Conservation (phyloP, 352 stramenopile species). For the Thalassiosira mediterranea region DNA sequence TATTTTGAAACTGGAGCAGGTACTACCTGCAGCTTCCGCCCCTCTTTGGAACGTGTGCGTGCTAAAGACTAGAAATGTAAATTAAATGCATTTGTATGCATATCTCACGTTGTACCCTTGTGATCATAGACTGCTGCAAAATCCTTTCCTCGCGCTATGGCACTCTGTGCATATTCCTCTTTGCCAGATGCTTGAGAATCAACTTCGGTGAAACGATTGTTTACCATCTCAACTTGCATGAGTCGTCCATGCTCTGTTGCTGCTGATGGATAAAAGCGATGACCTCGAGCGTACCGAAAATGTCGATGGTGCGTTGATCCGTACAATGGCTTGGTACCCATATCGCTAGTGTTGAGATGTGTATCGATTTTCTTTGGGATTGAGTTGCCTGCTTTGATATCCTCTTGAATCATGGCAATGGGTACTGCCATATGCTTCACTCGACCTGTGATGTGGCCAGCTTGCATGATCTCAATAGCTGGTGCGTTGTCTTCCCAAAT, state of each 20-base stretch:
- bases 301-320: neutral
- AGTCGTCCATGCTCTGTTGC: neutral
- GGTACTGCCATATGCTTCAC: constrained; percentile 24
- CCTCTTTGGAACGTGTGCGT: neutral
- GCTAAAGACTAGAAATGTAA: neutral
- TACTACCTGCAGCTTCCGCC: neutral
- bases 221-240: constrained; percentile 2
- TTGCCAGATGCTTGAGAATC: neutral
- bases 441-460: constrained; percentile 6
- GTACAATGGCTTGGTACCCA: neutral
- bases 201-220: neutral
- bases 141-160: neutral
- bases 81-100: neutral
- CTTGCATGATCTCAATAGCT: constrained; percentile 22
- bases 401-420: constrained; percentile 10
- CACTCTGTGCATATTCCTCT: no score
- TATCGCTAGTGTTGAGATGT: neutral
- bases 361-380: neutral
- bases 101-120: neutral
- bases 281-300: neutral
- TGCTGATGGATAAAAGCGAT: neutral
- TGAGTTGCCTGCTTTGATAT: neutral
- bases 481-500: constrained; percentile 24
- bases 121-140: neutral
- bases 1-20: neutral